Evolutionary conservation across 2,329 filamentous ascomycete genomes (phyloP).

Genomic region (Aureobasidium sp.): DNA sequence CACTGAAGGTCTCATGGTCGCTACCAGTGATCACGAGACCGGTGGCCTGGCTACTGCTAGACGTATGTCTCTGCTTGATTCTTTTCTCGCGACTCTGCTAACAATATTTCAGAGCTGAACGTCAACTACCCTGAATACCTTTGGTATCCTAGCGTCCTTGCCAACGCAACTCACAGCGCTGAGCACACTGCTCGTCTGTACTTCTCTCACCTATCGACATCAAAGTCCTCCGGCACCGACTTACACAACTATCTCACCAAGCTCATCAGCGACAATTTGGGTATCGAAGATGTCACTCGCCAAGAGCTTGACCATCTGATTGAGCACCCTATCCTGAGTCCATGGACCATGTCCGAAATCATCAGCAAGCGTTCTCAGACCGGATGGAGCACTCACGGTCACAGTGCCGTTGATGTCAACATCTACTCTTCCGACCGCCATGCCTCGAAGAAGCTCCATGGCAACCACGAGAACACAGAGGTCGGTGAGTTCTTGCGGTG

Average conservation of each 20-base stretch:
- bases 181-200: conserved; percentile 63
- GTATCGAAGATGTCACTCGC: conserved; percentile 65
- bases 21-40: conserved; percentile 94
- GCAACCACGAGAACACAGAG: conserved; percentile 94
- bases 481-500: conserved; percentile 73
- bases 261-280: conserved; percentile 64
- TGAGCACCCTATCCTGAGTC: conserved; percentile 47
- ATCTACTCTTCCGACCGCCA: conserved; percentile 76
- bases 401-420: conserved; percentile 86
- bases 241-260: conserved; percentile 56
- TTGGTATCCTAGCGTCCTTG: conserved; percentile 79
- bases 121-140: conserved; percentile 58
- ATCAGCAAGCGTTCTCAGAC: conserved; percentile 81
- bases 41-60: conserved; percentile 78
- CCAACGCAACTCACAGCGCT: conserved; percentile 68
- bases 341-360: conserved; percentile 70
- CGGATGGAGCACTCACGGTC: conserved; percentile 91
- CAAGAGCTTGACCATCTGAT: conserved; percentile 64
- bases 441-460: conserved; percentile 56
- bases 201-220: conserved; percentile 47
- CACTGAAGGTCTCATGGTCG: conserved; percentile 72
- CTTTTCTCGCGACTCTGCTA: background rate
- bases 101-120: conserved; percentile 44
- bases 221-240: conserved; percentile 26
- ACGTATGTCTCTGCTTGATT: conserved; percentile 45